Percentiles rank a stretch among this genome's conserved stretches.
phyloP scores from a whole-genome alignment of 345 rosid genomes.

The Eucalyptus melliodora region DNA sequence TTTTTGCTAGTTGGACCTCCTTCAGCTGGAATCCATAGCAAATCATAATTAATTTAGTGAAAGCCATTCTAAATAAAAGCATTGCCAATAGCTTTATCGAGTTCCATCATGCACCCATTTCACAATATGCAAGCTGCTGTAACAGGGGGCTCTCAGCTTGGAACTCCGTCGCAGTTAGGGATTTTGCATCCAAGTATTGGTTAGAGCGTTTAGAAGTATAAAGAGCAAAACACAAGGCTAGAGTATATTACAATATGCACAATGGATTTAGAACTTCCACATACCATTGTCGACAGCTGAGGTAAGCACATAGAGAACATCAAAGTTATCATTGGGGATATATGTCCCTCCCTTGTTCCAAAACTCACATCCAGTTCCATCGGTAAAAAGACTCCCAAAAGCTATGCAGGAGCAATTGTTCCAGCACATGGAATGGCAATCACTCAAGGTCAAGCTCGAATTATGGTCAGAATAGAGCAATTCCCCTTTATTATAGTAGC shows the following conservation, averaged over 20 bases:
- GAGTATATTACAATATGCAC: neutral
- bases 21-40: neutral
- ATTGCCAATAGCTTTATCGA: neutral
- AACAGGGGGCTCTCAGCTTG: neutral
- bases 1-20: neutral
- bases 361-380: conserved; percentile 35
- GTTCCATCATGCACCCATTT: neutral
- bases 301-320: conserved; percentile 15
- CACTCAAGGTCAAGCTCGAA: conserved; percentile 23
- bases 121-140: neutral
- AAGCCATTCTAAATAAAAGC: neutral
- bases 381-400: neutral
- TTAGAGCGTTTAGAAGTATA: neutral
- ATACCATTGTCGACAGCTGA: neutral
- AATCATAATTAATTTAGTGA: neutral
- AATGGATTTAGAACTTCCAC: neutral
- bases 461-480: neutral
- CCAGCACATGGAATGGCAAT: conserved; percentile 53
- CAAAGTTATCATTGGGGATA: conserved; percentile 1
- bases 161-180: neutral
- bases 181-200: neutral
- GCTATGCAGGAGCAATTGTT: conserved; percentile 46
- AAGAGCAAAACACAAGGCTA: neutral
- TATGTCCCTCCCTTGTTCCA: conserved; percentile 28
- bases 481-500: conserved; percentile 3